Evolutionary conservation across 2,329 filamentous ascomycete genomes (phyloP), one percentile per base, ranked within the genome.

Genomic region (Microcyclosporella mali): DNA sequence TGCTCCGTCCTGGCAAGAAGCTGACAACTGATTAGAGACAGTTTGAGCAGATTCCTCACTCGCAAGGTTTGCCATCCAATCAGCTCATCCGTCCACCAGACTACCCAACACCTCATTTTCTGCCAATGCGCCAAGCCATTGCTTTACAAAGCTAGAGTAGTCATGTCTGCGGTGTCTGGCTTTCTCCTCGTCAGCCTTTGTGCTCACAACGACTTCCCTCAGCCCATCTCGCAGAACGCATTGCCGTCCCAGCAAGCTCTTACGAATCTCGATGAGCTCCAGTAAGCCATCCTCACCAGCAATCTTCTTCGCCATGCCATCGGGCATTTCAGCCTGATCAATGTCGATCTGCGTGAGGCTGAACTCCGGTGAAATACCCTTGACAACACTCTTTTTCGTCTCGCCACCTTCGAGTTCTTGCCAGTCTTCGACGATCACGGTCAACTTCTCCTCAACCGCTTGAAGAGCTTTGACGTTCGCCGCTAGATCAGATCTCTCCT

Each of bases 61-160:
- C n/a, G 21, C 21, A 25, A 25, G 21, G 4, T 25, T 9, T 9
- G 4, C 21, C 21, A 25, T 4, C 21, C 21, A 16, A 40, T 50
- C 40, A 45, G 10, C 29, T 34, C 6, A n/a, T n/a, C n/a, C n/a
- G n/a, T 53, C 53, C n/a, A 60, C 14, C 33, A 62, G 33, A n/a
- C 49, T 43, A 37, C 60, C 60, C 43, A 92, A 62, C 2, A 78
- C 66, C 1, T 78, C 79, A 55, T 82, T 81, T 46, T 81, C 78
- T 1, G 83, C 83, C 44, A 94, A 71, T 48, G 76, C 77, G 50
- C 75, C 74, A 33, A 89, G 64, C 81, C 85, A 90, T 29, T 66
- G 70, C 53, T 85, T 79, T 16, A 90, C 72, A 1, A 80, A 77
- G 11, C 35, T 45, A 14, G 43, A 45, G 57, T 85, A 85, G 57